Evolutionary conservation across 2,329 filamentous ascomycete genomes (phyloP).

Genomic region (Fusarium falciforme): DNA sequence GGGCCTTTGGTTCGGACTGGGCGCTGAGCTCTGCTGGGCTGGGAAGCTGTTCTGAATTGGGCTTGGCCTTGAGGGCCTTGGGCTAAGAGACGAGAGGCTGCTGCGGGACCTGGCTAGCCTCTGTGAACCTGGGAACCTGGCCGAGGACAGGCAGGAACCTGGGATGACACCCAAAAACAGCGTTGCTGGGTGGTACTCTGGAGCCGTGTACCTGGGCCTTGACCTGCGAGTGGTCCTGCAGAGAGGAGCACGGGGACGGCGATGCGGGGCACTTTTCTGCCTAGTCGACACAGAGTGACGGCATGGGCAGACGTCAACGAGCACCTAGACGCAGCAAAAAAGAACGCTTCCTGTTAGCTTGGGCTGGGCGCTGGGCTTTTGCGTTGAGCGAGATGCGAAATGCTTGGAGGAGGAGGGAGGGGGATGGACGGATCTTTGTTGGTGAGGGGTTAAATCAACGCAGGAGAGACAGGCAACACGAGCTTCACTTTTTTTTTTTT

Average conservation of each 20-base stretch:
- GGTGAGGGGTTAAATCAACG: slow-evolving; percentile 40
- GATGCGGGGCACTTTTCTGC: slow-evolving; percentile 42
- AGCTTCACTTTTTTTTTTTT: slow-evolving; percentile 7
- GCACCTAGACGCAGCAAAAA: slow-evolving; percentile 16
- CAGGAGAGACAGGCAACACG: slow-evolving; percentile 16
- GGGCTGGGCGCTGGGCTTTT: slow-evolving; percentile 5
- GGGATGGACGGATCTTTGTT: slow-evolving; percentile 8
- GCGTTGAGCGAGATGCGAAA: slow-evolving; percentile 18
- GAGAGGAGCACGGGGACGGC: slow-evolving; percentile 31
- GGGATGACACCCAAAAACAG: slow-evolving; percentile 34
- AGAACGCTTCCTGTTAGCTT: slow-evolving; percentile 28
- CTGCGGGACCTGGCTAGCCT: slow-evolving; percentile 33
- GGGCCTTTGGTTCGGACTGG: slow-evolving; percentile 21
- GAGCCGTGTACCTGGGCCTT: slow-evolving; percentile 35
- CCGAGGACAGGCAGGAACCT: slow-evolving; percentile 34
- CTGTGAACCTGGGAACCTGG: slow-evolving; percentile 29
- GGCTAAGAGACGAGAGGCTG: slow-evolving; percentile 13
- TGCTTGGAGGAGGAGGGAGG: slow-evolving; percentile 24
- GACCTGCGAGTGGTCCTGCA: slow-evolving; percentile 31
- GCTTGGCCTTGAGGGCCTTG: slow-evolving; percentile 29
- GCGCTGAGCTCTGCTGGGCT: slow-evolving; percentile 34
- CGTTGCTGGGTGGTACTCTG: slow-evolving; percentile 30
- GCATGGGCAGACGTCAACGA: slow-evolving; percentile 38
- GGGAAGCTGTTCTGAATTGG: slow-evolving; percentile 32
- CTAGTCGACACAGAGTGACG: slow-evolving; percentile 42